Percentiles rank a stretch among this genome's conserved stretches.
These are phyloP conservation scores for Parachaetomium inaequale DNA, from an alignment of 495 filamentous ascomycete species.

Conservation along the genomic window DNA sequence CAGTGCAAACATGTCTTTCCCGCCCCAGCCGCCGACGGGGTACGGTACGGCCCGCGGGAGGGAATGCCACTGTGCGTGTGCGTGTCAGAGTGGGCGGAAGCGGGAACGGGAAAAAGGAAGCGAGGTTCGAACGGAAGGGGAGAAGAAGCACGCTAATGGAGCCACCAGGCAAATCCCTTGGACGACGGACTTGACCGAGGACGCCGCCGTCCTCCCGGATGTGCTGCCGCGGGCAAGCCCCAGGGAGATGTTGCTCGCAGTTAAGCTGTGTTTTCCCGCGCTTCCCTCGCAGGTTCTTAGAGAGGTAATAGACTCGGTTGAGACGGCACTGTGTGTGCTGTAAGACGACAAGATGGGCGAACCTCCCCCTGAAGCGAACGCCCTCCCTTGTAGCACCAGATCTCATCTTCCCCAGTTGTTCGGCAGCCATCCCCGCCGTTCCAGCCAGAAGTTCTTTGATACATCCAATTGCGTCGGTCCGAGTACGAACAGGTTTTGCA, in stretches of 20 bases:
- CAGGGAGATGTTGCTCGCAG: too few relatives aligned
- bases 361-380: background rate
- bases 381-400: background rate
- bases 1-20: background rate
- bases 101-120: background rate
- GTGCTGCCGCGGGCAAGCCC: background rate
- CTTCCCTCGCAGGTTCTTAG: too few relatives aligned
- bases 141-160: background rate
- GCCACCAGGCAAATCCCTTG: background rate
- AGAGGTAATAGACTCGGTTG: too few relatives aligned
- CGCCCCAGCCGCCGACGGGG: background rate
- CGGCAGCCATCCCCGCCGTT: background rate
- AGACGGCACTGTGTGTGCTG: background rate
- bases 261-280: too few relatives aligned
- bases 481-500: background rate
- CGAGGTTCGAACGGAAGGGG: too few relatives aligned
- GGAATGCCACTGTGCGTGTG: background rate
- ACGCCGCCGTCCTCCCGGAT: background rate
- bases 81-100: background rate
- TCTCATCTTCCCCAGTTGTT: background rate
- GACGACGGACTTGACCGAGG: too few relatives aligned
- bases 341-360: background rate
- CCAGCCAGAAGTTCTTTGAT: background rate
- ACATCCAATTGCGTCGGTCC: background rate
- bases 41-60: slow-evolving; percentile 7